A percentile compares a stretch with the other conserved stretches of the same genome.
These are phyloP conservation scores for Stemphylium beticola DNA, from an alignment of 2,329 filamentous ascomycete genomes.

Conservation along the genomic window DNA sequence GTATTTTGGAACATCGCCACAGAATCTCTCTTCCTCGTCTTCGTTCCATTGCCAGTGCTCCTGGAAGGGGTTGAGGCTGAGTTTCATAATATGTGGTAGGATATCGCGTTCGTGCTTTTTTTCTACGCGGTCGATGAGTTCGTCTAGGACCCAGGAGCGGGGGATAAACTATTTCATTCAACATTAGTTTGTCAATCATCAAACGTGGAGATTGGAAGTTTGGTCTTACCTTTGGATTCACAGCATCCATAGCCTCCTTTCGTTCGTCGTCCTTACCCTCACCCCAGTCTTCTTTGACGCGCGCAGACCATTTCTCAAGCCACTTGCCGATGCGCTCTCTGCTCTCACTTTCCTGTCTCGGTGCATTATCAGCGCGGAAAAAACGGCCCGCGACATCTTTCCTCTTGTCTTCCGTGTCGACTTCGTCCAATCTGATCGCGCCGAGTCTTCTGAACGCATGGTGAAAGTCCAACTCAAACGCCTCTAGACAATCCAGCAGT, in stretches of 20 bases:
- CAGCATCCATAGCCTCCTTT: constrained; percentile 31
- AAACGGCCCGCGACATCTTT: constrained; percentile 73
- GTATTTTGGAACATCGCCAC: constrained; percentile 79
- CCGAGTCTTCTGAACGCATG: constrained; percentile 88
- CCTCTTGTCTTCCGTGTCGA: constrained; percentile 69
- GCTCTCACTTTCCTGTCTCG: constrained; percentile 64
- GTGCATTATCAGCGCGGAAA: constrained; percentile 74
- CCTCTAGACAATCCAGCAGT: constrained; percentile 79
- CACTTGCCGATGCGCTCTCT: constrained; percentile 74
- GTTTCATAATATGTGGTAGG: constrained; percentile 76
- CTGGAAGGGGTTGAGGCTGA: constrained; percentile 83
- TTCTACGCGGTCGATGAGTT: constrained; percentile 88
- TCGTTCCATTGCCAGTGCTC: constrained; percentile 73
- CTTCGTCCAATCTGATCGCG: constrained; percentile 63
- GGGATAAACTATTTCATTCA: constrained; percentile 71
- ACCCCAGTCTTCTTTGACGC: constrained; percentile 79
- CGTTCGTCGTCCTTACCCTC: constrained; percentile 62
- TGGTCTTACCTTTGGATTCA: constrained; percentile 7
- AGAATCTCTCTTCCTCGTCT: constrained; percentile 81
- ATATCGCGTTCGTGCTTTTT: constrained; percentile 82
- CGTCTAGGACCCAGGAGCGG: constrained; percentile 89
- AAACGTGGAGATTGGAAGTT: background rate
- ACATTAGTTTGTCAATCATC: constrained; percentile 6
- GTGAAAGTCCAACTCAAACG: constrained; percentile 87
- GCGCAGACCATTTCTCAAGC: constrained; percentile 77